These are phyloP conservation scores for Kodamaea hsintzibuensis DNA, from an alignment of 805 yeast genomes.

Conservation along the genomic window DNA sequence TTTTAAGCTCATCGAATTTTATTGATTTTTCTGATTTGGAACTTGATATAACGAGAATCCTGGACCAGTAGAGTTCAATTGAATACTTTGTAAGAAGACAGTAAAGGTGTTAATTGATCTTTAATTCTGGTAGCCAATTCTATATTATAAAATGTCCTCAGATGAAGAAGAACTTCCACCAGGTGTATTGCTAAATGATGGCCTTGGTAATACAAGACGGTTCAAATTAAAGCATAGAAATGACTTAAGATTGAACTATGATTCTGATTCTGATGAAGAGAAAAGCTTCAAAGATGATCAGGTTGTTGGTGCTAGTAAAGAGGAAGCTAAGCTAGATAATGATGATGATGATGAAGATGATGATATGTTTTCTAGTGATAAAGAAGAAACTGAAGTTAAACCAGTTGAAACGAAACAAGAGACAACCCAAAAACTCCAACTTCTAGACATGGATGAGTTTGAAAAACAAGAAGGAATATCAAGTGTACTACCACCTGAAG, in stretches of 20 bases:
- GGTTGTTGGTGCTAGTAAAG: too few relatives aligned
- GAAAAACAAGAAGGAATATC: constrained; percentile 23
- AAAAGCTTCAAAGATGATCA: not conserved
- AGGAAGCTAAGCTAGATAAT: constrained; percentile 8
- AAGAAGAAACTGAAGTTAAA: constrained; percentile 31
- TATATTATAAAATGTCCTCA: constrained; percentile 4
- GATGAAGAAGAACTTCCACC: constrained; percentile 4
- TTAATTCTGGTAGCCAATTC: too few relatives aligned
- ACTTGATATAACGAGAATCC: not conserved
- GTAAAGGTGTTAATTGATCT: too few relatives aligned
- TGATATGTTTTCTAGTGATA: constrained; percentile 45
- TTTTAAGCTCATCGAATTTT: not conserved
- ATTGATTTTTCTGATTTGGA: not conserved
- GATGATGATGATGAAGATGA: constrained; percentile 41
- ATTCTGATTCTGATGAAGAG: constrained; percentile 24
- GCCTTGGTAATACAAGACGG: constrained; percentile 13
- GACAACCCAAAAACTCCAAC: constrained; percentile 8
- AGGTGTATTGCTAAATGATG: constrained; percentile 10
- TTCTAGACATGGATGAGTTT: constrained; percentile 38
- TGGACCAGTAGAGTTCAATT: not conserved
- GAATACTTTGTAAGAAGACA: too few relatives aligned
- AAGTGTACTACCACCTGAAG: constrained; percentile 29
- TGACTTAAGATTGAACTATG: constrained; percentile 21
- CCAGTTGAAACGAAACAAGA: constrained; percentile 10
- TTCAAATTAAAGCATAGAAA: constrained; percentile 17